phyloP scores from a whole-genome alignment of 495 filamentous ascomycete genomes.

The Podospora tetraspora region DNA sequence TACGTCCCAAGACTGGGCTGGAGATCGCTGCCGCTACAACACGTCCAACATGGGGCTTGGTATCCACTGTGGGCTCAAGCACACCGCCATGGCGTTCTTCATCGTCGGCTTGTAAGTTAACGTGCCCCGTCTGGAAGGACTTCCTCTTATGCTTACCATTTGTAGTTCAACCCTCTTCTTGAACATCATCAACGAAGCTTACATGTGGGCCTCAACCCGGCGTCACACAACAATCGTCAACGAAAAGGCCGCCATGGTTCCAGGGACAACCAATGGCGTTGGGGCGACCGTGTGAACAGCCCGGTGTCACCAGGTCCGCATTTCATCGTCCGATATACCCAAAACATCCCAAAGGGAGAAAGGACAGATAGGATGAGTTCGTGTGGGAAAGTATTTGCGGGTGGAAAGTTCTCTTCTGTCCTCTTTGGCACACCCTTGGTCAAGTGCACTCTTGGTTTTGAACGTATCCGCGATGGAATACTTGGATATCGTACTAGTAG shows the following conservation, averaged over 20 bases:
- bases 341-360: too few species aligned
- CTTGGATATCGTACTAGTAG: background rate
- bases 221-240: background rate
- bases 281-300: background rate
- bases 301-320: background rate
- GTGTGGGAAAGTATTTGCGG: too few species aligned
- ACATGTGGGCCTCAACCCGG: constrained; percentile 23
- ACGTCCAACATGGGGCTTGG: background rate
- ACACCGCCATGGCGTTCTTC: constrained; percentile 23
- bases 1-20: constrained; percentile 23
- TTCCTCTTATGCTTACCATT: background rate
- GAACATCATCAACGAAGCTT: constrained; percentile 22
- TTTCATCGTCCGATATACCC: background rate
- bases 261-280: background rate
- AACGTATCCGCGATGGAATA: too few species aligned
- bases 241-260: background rate
- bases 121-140: too few species aligned
- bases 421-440: too few species aligned
- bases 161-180: constrained; percentile 20
- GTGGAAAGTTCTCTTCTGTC: too few species aligned
- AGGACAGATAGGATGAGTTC: too few species aligned
- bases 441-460: too few species aligned
- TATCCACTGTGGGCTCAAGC: constrained; percentile 23
- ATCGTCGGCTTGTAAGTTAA: constrained; percentile 29
- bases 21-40: constrained; percentile 17